Conservation (phyloP, 345 rosid genomes). For the Pistacia atlantica region DNA sequence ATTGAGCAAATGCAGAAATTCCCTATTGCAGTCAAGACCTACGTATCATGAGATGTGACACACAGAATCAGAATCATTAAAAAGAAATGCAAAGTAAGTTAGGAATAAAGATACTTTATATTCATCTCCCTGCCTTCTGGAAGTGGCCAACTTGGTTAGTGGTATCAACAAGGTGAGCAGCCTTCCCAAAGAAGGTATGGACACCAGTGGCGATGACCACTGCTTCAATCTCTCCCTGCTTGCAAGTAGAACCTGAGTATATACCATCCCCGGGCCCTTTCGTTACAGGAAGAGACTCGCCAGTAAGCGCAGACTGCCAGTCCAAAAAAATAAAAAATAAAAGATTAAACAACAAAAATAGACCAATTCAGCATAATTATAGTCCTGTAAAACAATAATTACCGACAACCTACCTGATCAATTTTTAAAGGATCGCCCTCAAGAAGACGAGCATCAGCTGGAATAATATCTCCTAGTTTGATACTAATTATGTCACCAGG, state of each 20-base stretch:
- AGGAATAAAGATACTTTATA: not conserved
- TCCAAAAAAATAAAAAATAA: slow-evolving; percentile 7
- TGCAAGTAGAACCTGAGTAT: slow-evolving; percentile 97
- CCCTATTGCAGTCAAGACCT: slow-evolving; percentile 99
- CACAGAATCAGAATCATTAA: slow-evolving; percentile 18
- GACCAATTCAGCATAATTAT: slow-evolving; percentile 17
- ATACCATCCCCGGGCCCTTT: slow-evolving; percentile 97
- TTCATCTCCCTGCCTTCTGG: slow-evolving; percentile 65
- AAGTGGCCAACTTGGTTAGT: slow-evolving; percentile 99
- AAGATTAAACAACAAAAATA: not conserved
- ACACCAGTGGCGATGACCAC: slow-evolving; percentile 97
- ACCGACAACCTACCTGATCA: slow-evolving; percentile 65
- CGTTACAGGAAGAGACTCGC: slow-evolving; percentile 97
- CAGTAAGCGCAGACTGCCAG: slow-evolving; percentile 93
- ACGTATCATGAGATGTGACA: slow-evolving; percentile 17
- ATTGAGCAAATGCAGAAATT: slow-evolving; percentile 99
- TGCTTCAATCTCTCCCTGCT: slow-evolving; percentile 97
- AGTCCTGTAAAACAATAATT: not conserved
- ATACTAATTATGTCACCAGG: slow-evolving; percentile 92
- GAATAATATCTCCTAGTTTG: slow-evolving; percentile 94
- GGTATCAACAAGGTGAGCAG: slow-evolving; percentile 95
- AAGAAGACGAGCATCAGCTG: slow-evolving; percentile 96
- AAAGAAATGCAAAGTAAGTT: not conserved
- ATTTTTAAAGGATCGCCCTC: slow-evolving; percentile 97
- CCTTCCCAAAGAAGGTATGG: slow-evolving; percentile 97